Percentiles rank a stretch among this genome's conserved stretches.
phyloP scores from a whole-genome alignment of 257 asterid species.

The Solanum arcanum region DNA sequence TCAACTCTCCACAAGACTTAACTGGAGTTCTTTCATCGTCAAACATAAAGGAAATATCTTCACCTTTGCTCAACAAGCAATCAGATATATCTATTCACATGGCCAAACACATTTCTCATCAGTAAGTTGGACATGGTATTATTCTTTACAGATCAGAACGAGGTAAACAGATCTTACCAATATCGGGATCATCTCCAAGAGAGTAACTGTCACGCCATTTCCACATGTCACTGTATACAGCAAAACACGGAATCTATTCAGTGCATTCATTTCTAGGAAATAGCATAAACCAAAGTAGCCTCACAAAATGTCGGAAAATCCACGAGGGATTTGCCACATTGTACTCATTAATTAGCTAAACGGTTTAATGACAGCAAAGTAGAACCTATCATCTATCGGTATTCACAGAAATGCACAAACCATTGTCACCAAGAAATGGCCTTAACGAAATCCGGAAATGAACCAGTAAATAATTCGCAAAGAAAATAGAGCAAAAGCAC shows the following conservation, averaged over 20 bases:
- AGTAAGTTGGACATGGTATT: background rate
- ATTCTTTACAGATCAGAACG: too few relatives aligned
- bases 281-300: background rate
- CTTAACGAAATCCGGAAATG: background rate
- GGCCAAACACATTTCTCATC: conserved; percentile 2
- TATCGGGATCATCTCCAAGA: conserved; percentile 34
- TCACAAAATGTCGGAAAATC: background rate
- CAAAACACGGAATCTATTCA: background rate
- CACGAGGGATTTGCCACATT: background rate
- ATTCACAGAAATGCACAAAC: background rate
- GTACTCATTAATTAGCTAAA: background rate
- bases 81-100: conserved; percentile 35
- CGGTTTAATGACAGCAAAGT: background rate
- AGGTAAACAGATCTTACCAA: conserved; percentile 29
- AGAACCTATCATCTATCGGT: background rate
- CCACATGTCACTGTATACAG: conserved; percentile 46
- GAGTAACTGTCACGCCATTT: conserved; percentile 57
- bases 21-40: conserved; percentile 57
- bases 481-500: background rate
- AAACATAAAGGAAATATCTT: conserved; percentile 30
- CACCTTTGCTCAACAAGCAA: conserved; percentile 30
- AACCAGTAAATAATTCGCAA: background rate
- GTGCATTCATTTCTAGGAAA: background rate
- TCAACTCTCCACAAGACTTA: conserved; percentile 61
- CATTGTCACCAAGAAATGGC: background rate